Evolutionary conservation across 495 filamentous ascomycete genomes (phyloP).

Genomic region (Neurospora terricola): DNA sequence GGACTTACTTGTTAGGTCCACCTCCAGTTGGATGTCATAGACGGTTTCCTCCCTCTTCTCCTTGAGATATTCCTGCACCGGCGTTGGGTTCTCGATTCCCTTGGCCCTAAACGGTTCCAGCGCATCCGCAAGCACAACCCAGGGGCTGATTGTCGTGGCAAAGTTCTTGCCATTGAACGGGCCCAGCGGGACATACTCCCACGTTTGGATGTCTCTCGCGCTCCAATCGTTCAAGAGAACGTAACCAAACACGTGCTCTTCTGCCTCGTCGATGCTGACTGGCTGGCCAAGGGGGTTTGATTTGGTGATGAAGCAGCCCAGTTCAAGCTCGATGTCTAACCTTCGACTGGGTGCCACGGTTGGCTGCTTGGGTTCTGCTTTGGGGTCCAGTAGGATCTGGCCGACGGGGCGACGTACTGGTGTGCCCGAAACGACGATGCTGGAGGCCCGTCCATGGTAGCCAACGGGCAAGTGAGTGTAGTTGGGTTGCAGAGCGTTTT

Average conservation of each 20-base stretch:
- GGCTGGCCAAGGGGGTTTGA: conserved; percentile 56
- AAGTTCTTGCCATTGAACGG: conserved; percentile 94
- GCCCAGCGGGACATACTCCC: conserved; percentile 80
- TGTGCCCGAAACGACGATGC: conserved; percentile 68
- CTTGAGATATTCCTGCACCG: conserved; percentile 58
- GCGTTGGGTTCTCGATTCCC: conserved; percentile 54
- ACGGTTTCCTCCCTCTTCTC: conserved; percentile 53
- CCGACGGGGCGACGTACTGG: conserved; percentile 68
- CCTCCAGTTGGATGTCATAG: conserved; percentile 66
- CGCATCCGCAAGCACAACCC: conserved; percentile 81
- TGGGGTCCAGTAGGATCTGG: conserved; percentile 62
- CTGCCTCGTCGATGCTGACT: conserved; percentile 51
- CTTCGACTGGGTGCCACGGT: conserved; percentile 52
- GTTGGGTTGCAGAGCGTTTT: conserved; percentile 77
- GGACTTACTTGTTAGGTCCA: conserved; percentile 57
- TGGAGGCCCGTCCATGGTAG: conserved; percentile 78
- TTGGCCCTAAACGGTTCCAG: conserved; percentile 52
- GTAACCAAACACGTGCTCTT: conserved; percentile 72
- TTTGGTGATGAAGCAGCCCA: conserved; percentile 70
- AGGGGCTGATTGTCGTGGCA: conserved; percentile 77
- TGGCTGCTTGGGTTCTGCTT: conserved; percentile 46
- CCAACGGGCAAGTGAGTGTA: conserved; percentile 86
- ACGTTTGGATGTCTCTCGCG: conserved; percentile 79
- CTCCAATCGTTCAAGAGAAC: conserved; percentile 95
- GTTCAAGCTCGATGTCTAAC: conserved; percentile 81